Percentiles rank a stretch among this genome's conserved stretches.
Evolutionary conservation across 352 stramenopile species (phyloP).

Genomic region (Phytophthora fragariaefolia): DNA sequence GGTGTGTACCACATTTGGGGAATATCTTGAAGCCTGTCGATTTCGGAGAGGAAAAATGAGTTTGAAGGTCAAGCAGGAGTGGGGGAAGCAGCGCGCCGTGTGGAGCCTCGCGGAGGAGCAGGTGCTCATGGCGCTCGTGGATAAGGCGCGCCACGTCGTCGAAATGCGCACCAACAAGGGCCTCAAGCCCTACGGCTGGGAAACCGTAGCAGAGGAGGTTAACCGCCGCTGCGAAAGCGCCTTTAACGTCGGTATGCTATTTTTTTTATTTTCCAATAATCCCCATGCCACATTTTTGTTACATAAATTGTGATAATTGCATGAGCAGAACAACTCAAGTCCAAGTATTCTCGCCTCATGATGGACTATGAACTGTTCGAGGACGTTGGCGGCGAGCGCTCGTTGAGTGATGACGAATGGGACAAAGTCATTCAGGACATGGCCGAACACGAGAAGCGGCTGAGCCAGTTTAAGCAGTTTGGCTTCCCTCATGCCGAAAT

Average conservation of each 20-base stretch:
- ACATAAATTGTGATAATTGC: neutral
- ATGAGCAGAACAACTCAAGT: slow-evolving; percentile 37
- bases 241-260: slow-evolving; percentile 32
- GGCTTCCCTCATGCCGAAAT: slow-evolving; percentile 32
- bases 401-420: slow-evolving; percentile 27
- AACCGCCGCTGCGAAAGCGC: slow-evolving; percentile 33
- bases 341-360: slow-evolving; percentile 40
- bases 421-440: slow-evolving; percentile 33
- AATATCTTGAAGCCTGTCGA: slow-evolving; percentile 5
- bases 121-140: slow-evolving; percentile 37
- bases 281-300: too few relatives aligned
- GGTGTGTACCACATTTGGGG: too few relatives aligned
- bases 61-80: slow-evolving; percentile 19
- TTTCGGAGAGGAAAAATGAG: slow-evolving; percentile 18
- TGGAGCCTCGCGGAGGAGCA: slow-evolving; percentile 33
- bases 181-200: slow-evolving; percentile 28
- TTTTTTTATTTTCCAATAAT: slow-evolving; percentile 7
- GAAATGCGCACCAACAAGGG: slow-evolving; percentile 29
- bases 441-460: slow-evolving; percentile 24
- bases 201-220: slow-evolving; percentile 30
- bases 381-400: slow-evolving; percentile 24
- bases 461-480: slow-evolving; percentile 29
- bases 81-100: slow-evolving; percentile 33
- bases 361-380: slow-evolving; percentile 44
- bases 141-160: slow-evolving; percentile 27